Base-by-base conservation (phyloP, 345 rosid genomes). In the Erucastrum elatum region DNA sequence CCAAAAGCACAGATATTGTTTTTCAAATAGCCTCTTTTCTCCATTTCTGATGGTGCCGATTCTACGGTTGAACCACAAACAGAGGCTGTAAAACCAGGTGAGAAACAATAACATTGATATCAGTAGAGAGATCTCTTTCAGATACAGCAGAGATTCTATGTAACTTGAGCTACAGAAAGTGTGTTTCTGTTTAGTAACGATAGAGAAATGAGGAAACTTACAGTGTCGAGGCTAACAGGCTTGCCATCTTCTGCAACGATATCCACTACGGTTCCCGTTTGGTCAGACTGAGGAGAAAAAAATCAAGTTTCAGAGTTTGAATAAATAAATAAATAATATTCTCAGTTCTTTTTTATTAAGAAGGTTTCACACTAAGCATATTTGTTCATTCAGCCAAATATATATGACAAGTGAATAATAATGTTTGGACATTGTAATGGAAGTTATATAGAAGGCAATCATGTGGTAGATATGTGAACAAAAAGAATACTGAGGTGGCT, bases 191-290 rank as follows among this genome's bases (percentile, higher is more conserved):
- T 76, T 4, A 33, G 64, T 62, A 27, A 33, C 12, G 33, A 51
- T 16, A 31, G 66, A 56, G 26, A 53, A 13, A 74, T 8, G 53
- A 64, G 55, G 0, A 30, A 80, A 85, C 93, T 85, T 72, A 93
- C 94, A 60, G 68, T 83, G 81, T 90, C 98, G 25, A 90, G 82
- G 59, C 89, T 88, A 31, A 90, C 91, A 27, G 93, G 74, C 82
- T 93, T 89, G 64, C 90, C 86, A 39, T 91, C 98, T 83, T 90
- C 96, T n/a, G 69, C 90, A n/a, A 91, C 60, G 64, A 88, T 79
- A 75, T 91, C 96, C 1, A 91, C 90, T 72, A 91, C 33, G 4
- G 96, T 89, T 85, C 98, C 98, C 5, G 94, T 67, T 70, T 83
- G 89, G 82, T 91, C 94, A 73, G 94, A 91, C 97, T 91, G 83